A percentile compares a stretch with the other conserved stretches of the same genome.
These are phyloP conservation scores for Debaryomyces robertsiae DNA, from an alignment of 1,139 yeast species.

Conservation along the genomic window DNA sequence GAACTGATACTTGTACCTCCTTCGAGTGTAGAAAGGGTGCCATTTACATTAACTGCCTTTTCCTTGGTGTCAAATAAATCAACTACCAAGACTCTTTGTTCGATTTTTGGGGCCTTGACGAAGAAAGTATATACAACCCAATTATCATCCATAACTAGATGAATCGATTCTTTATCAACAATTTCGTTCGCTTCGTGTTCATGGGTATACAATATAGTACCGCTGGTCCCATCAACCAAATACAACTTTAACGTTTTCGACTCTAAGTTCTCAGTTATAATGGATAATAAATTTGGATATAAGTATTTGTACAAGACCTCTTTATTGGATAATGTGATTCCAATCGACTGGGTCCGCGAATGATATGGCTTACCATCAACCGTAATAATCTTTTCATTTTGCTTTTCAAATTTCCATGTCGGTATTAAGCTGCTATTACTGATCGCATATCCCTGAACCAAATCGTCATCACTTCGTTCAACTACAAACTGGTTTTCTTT, in stretches of 20 bases:
- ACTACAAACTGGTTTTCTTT: constrained; percentile 21
- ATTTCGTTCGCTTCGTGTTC: constrained; percentile 45
- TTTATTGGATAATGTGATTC: constrained; percentile 69
- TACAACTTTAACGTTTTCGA: constrained; percentile 41
- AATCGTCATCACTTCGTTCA: constrained; percentile 15
- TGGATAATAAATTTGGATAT: constrained; percentile 66
- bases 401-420: constrained; percentile 34
- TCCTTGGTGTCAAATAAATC: constrained; percentile 74
- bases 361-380: constrained; percentile 34
- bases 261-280: constrained; percentile 47
- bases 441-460: constrained; percentile 28
- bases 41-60: constrained; percentile 22
- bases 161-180: constrained; percentile 41
- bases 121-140: constrained; percentile 77
- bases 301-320: constrained; percentile 83
- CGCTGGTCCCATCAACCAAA: constrained; percentile 70
- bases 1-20: constrained; percentile 26
- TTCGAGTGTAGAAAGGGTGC: constrained; percentile 36
- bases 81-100: constrained; percentile 66
- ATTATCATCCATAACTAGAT: constrained; percentile 73
- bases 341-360: constrained; percentile 63
- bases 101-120: constrained; percentile 50
- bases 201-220: constrained; percentile 57
- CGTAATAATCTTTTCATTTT: constrained; percentile 19
- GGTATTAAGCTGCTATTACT: constrained; percentile 16